Conservation (phyloP, 148 eudicot genomes). For the Limonium bicolor region DNA sequence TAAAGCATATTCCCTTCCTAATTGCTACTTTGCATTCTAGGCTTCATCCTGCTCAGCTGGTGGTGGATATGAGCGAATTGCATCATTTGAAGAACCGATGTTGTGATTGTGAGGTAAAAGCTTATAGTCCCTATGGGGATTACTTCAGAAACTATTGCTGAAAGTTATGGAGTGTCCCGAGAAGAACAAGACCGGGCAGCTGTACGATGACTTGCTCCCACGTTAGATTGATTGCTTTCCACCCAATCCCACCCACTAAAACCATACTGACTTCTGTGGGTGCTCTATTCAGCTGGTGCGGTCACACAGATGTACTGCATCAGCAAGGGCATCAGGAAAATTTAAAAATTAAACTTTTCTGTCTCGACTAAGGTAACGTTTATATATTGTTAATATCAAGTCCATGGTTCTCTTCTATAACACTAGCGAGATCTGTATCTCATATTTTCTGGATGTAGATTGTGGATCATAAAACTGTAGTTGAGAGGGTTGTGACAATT, state of each 20-base stretch:
- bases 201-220: slow-evolving; percentile 36
- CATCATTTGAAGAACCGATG: no score
- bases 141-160: slow-evolving; percentile 84
- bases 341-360: slow-evolving; percentile 63
- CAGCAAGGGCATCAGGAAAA: slow-evolving; percentile 64
- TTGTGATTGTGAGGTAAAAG: no score
- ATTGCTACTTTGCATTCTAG: no score
- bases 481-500: slow-evolving; percentile 40
- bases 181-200: slow-evolving; percentile 92
- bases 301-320: slow-evolving; percentile 79
- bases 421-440: no score
- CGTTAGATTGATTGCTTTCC: no score
- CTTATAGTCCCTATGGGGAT: slow-evolving; percentile 93
- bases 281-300: slow-evolving; percentile 22
- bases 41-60: no score
- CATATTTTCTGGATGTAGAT: slow-evolving; percentile 19
- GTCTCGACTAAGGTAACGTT: slow-evolving; percentile 62
- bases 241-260: no score
- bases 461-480: slow-evolving; percentile 69
- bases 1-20: no score
- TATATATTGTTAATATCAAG: background rate
- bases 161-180: slow-evolving; percentile 70
- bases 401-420: no score
- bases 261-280: no score
- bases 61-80: no score